Evolutionary conservation across 352 stramenopile species (phyloP), one percentile per base, ranked within the genome.

Genomic region (Phytophthora pini): DNA sequence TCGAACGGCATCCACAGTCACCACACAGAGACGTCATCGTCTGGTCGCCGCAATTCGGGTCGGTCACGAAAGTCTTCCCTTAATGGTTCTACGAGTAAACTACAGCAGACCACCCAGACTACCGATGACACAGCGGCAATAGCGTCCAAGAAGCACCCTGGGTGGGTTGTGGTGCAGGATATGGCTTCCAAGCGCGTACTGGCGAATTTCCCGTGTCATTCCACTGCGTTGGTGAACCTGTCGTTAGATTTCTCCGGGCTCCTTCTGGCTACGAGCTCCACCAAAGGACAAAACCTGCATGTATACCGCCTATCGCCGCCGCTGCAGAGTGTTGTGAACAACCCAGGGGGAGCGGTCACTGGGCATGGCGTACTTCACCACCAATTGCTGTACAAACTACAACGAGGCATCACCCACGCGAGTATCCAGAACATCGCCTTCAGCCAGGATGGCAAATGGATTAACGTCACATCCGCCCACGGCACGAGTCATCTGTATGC

Each of bases 401-500:
- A 94, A 55, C 89, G 89, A 36, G 89, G 89, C 27, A 95, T 95
- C 55, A 97, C 89, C 0, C 84, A 92, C 61, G 89, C 87, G 1
- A 92, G 74, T 50, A 95, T 97, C 57, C 84, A 89, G 24, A 73
- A 95, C 43, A 78, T 97, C 32, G 70, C 81, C 5, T 93, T 95
- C 61, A 95, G 86, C 56, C 77, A 89, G 29, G 86, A 97, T 56
- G 70, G 81, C 36, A 94, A 95, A 68, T 97, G 89, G 89, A 77
- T 95, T 53, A 93, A 80, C 59, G 84, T 94, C 41, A 95, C 89
- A 26, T 94, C 89, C 40, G 76, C 83, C 2, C 87, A 93, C 38
- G 89, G 89, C 41, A 97, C 89, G 5, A 95, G 86, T 39, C 89
- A 97, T 61, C 56, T 97, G 11, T 97, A 94, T 46, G 84, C 84